Conservation (phyloP, 345 rosid genomes). For the Lepidium aucheri region DNA sequence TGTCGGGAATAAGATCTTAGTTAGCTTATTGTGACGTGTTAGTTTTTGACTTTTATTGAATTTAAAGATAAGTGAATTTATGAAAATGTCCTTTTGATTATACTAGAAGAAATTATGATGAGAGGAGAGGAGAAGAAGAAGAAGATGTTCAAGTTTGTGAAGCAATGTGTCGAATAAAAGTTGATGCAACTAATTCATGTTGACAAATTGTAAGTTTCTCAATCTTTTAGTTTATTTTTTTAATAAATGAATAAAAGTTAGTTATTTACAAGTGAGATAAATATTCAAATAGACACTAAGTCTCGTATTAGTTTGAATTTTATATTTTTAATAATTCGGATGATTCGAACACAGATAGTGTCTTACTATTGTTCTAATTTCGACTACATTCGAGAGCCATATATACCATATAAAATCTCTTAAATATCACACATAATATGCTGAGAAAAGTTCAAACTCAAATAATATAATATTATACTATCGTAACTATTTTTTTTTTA, state of each 20-base stretch:
- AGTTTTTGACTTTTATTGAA: slow-evolving; percentile 17
- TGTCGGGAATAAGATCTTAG: slow-evolving; percentile 29
- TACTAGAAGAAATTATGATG: not conserved
- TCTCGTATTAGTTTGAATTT: not conserved
- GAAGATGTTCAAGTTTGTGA: slow-evolving; percentile 28
- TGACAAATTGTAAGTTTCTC: slow-evolving; percentile 18
- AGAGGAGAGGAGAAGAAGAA: not conserved
- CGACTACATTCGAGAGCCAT: too few relatives aligned
- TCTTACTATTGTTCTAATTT: too few relatives aligned
- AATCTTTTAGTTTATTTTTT: not conserved
- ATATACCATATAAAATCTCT: too few relatives aligned
- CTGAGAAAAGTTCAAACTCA: too few relatives aligned
- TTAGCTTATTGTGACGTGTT: slow-evolving; percentile 22
- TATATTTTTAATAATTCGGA: too few relatives aligned
- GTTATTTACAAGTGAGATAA: slow-evolving; percentile 9
- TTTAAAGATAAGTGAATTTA: not conserved
- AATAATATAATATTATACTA: too few relatives aligned
- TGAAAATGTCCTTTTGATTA: slow-evolving; percentile 7
- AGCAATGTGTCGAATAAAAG: slow-evolving; percentile 29
- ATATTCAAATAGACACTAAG: not conserved
- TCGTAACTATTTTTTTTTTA: too few relatives aligned
- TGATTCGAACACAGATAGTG: too few relatives aligned
- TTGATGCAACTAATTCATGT: slow-evolving; percentile 33
- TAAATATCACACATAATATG: too few relatives aligned
- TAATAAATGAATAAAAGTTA: not conserved